Evolutionary conservation across 345 rosid species (phyloP).

Genomic region (Melaleuca alternifolia): DNA sequence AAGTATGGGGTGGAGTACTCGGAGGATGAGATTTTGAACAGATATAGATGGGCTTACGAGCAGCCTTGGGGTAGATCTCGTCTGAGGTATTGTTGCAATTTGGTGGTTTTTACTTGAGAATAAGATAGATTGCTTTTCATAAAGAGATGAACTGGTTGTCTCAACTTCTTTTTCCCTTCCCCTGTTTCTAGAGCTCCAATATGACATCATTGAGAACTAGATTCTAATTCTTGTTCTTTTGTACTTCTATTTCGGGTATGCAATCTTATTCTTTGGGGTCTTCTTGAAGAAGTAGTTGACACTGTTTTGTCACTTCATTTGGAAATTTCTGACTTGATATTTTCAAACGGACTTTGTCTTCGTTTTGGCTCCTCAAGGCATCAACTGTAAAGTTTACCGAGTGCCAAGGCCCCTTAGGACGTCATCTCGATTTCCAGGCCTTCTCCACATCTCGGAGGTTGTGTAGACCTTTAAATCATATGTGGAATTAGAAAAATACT

Average conservation of each 20-base stretch:
- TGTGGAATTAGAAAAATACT: not conserved
- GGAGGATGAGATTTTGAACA: slow-evolving; percentile 71
- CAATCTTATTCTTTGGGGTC: not conserved
- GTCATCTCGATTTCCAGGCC: not conserved
- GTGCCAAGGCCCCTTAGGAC: not conserved
- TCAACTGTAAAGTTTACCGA: not conserved
- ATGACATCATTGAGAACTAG: not conserved
- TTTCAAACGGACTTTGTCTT: not conserved
- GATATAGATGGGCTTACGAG: slow-evolving; percentile 85
- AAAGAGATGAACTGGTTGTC: not conserved
- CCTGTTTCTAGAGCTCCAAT: not conserved
- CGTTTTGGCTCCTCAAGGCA: not conserved
- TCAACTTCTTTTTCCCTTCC: not conserved
- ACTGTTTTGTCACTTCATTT: not conserved
- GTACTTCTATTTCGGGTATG: not conserved
- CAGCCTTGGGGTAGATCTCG: slow-evolving; percentile 97
- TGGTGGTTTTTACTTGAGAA: not conserved
- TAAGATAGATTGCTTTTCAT: not conserved
- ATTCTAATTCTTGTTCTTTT: not conserved
- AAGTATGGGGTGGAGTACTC: slow-evolving; percentile 89
- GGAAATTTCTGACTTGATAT: not conserved
- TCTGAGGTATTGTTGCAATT: slow-evolving; percentile 46
- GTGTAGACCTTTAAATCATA: not conserved
- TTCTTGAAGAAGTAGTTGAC: not conserved
- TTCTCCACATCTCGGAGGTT: not conserved